Conservation (phyloP, 2,329 filamentous ascomycete species). For the Dactylellina sp. region DNA sequence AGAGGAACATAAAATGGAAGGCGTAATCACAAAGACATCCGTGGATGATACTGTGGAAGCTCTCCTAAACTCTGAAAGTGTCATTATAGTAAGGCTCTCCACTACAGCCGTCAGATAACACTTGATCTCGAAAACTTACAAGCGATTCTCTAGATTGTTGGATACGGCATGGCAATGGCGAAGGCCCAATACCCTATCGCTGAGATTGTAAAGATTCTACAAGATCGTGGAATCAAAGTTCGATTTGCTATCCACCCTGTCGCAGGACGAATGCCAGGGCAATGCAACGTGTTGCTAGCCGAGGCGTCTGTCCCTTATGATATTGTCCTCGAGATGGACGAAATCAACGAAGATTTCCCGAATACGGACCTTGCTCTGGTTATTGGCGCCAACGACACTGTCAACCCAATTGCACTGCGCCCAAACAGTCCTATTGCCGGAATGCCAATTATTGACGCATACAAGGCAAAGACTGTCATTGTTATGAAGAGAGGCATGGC, state of each 20-base stretch:
- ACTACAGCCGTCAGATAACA: neutral
- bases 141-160: slow-evolving; percentile 70
- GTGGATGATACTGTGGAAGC: slow-evolving; percentile 84
- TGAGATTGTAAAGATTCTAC: slow-evolving; percentile 79
- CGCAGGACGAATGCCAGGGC: slow-evolving; percentile 90
- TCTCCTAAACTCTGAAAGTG: slow-evolving; percentile 79
- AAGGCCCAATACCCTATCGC: slow-evolving; percentile 93
- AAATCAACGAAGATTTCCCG: slow-evolving; percentile 91
- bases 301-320: slow-evolving; percentile 91
- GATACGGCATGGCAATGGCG: slow-evolving; percentile 93
- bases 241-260: slow-evolving; percentile 92
- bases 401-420: slow-evolving; percentile 89
- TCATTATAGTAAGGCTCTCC: slow-evolving; percentile 74
- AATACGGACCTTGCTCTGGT: slow-evolving; percentile 89
- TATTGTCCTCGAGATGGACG: slow-evolving; percentile 93
- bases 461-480: slow-evolving; percentile 92
- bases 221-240: slow-evolving; percentile 81
- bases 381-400: slow-evolving; percentile 91
- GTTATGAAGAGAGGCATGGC: slow-evolving; percentile 94
- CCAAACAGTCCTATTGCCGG: slow-evolving; percentile 85
- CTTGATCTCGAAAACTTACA: slow-evolving; percentile 2
- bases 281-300: slow-evolving; percentile 89
- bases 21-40: slow-evolving; percentile 79
- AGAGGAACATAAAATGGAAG: slow-evolving; percentile 80
- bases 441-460: slow-evolving; percentile 91